phyloP scores from a whole-genome alignment of 441 rosid species.

The Arabidopsis lyrata region DNA sequence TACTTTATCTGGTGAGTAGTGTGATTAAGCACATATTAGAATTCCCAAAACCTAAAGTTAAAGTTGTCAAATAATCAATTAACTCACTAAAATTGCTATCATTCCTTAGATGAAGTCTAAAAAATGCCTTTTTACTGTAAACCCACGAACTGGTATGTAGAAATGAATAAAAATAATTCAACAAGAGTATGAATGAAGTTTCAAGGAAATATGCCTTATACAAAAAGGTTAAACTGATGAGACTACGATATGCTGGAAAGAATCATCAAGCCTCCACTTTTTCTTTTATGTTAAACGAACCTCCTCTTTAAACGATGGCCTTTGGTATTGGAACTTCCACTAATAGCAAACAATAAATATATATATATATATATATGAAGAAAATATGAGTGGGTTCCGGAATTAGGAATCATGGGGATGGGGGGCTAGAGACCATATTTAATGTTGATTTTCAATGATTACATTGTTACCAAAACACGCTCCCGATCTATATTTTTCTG shows the following conservation, averaged over 20 bases:
- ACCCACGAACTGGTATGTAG: slow-evolving; percentile 10
- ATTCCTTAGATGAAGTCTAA: slow-evolving; percentile 29
- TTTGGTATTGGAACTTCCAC: slow-evolving; percentile 45
- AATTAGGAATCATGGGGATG: slow-evolving; percentile 19
- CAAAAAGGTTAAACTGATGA: slow-evolving; percentile 11
- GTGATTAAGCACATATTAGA: background rate
- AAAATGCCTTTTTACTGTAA: slow-evolving; percentile 26
- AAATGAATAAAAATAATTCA: slow-evolving; percentile 6
- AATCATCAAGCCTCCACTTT: slow-evolving; percentile 37
- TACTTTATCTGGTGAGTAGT: slow-evolving; percentile 1
- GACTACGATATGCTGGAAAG: slow-evolving; percentile 19
- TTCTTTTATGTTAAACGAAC: slow-evolving; percentile 33
- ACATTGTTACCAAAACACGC: background rate
- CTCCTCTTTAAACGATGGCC: slow-evolving; percentile 44
- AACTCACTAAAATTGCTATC: slow-evolving; percentile 17
- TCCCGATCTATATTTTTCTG: background rate
- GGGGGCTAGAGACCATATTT: slow-evolving; percentile 13
- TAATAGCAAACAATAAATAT: slow-evolving; percentile 10
- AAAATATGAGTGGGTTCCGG: slow-evolving; percentile 34
- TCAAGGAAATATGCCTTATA: slow-evolving; percentile 28
- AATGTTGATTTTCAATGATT: slow-evolving; percentile 26
- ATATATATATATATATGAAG: slow-evolving; percentile 5
- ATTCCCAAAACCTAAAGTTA: slow-evolving; percentile 10
- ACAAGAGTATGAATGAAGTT: slow-evolving; percentile 37
- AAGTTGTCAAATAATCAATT: slow-evolving; percentile 20